Conservation (phyloP, 768 basidiomycete genomes). For the Dioszegia aurantiaca region DNA sequence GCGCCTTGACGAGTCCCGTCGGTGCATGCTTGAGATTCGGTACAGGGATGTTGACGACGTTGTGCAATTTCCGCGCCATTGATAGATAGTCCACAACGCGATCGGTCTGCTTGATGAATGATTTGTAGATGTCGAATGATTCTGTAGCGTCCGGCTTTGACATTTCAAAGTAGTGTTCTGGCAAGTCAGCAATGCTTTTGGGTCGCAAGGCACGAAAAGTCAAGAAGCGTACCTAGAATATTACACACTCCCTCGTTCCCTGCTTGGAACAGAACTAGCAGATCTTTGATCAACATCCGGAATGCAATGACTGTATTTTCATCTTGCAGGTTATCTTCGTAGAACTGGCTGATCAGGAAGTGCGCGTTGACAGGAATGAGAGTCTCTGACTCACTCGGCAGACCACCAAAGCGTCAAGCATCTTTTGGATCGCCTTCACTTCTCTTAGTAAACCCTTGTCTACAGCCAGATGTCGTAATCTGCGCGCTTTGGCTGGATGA, state of each 20-base stretch:
- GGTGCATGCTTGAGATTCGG: constrained; percentile 93
- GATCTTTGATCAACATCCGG: constrained; percentile 91
- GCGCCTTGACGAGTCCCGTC: constrained; percentile 82
- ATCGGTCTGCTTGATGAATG: constrained; percentile 92
- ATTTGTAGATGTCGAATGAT: constrained; percentile 81
- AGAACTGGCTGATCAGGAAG: constrained; percentile 79
- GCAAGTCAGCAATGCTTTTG: background rate
- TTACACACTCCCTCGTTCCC: constrained; percentile 86
- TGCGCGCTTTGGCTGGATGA: constrained; percentile 57
- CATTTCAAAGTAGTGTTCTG: constrained; percentile 98
- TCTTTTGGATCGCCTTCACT: constrained; percentile 81
- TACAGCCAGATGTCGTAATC: constrained; percentile 84
- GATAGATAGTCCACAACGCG: constrained; percentile 82
- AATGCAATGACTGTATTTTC: constrained; percentile 83
- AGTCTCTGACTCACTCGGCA: constrained; percentile 70
- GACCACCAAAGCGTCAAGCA: constrained; percentile 82
- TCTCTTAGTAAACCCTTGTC: constrained; percentile 93
- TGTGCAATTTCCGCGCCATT: constrained; percentile 87
- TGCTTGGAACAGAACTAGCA: constrained; percentile 90
- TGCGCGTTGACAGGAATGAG: constrained; percentile 7
- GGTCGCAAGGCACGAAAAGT: background rate
- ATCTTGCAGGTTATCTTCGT: constrained; percentile 87
- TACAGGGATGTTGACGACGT: constrained; percentile 86
- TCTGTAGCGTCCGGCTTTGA: constrained; percentile 83
- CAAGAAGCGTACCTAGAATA: constrained; percentile 54